Evolutionary conservation across 2,329 filamentous ascomycete genomes (phyloP), one percentile per base, ranked within the genome.

Genomic region (Apiospora saccharicola): DNA sequence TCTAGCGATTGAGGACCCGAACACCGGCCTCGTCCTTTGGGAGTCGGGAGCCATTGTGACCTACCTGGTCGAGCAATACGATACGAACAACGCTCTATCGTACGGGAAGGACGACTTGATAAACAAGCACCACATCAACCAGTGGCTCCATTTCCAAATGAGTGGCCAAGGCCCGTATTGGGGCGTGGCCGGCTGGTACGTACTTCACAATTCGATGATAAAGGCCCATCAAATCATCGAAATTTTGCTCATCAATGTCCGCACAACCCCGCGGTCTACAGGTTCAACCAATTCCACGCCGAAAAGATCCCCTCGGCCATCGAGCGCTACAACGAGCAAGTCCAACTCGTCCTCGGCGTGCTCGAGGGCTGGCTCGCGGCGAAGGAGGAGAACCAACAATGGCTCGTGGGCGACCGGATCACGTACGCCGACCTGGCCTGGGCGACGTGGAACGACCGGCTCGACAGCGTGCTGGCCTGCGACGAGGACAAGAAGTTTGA

Each of bases 31-130:
- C 14, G 53, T 57, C 30, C 14, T 57, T 8, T 57, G 26, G 26
- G 53, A 57, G 76, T 84, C 82, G 22, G 85, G 84, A 24, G 86
- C 86, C 26, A 86, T 87, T 76, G 74, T 88, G 72, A 81, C 85
- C 72, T 88, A 88, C 73, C 75, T 88, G 13, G 74, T 83, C 70
- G 82, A 84, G 47, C 78, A 75, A 19, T 87, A 87, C 78, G 85
- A 87, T 79, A 82, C 76, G 51, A 75, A 81, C 4, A 75, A 81
- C 64, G 83, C 79, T 69, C 73, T 86, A 67, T 82, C 79, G 73
- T 86, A 83, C 77, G 24, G 24, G 10, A 30, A 24, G 4, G 73
- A 77, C 6, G 69, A 71, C 7, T 77, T 78, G 19, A 75, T 76
- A 22, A 81, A 84, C 69, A 77, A 81, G 61, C 80, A 79, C 70